phyloP scores from a whole-genome alignment of 2,329 filamentous ascomycete genomes.

The Trichoderma pleuroti region DNA sequence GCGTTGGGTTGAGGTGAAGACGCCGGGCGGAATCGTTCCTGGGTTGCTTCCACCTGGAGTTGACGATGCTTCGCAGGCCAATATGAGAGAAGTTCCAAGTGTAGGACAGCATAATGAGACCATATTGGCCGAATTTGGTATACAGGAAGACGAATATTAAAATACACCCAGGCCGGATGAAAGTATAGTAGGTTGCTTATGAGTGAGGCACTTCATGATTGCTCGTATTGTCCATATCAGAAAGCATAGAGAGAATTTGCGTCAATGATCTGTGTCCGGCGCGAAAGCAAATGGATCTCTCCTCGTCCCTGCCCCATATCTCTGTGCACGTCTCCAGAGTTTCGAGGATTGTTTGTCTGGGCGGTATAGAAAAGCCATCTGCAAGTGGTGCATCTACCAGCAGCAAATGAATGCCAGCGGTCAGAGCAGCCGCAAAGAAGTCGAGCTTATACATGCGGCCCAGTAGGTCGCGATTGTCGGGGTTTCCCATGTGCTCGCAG shows the following conservation, averaged over 20 bases:
- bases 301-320: slow-evolving; percentile 1
- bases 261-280: background rate
- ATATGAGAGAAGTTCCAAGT: slow-evolving; percentile 44
- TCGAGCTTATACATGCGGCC: slow-evolving; percentile 1
- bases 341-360: background rate
- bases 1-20: slow-evolving; percentile 50
- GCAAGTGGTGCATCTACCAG: background rate
- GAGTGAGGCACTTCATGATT: background rate
- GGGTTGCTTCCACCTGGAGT: slow-evolving; percentile 50
- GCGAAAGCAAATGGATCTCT: background rate
- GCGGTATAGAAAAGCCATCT: background rate
- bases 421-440: slow-evolving; percentile 1
- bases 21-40: slow-evolving; percentile 43
- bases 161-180: background rate
- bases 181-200: background rate
- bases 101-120: slow-evolving; percentile 49
- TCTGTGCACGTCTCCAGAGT: background rate
- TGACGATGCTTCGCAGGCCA: slow-evolving; percentile 24
- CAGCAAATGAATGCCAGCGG: background rate
- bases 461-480: background rate
- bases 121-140: slow-evolving; percentile 20
- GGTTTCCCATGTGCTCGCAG: background rate
- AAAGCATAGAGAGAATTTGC: background rate
- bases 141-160: background rate
- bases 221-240: background rate